Percentiles rank a stretch among this genome's conserved stretches.
Evolutionary conservation across 208 protist species (phyloP).

Genomic region (Wallacemonas rigidus): DNA sequence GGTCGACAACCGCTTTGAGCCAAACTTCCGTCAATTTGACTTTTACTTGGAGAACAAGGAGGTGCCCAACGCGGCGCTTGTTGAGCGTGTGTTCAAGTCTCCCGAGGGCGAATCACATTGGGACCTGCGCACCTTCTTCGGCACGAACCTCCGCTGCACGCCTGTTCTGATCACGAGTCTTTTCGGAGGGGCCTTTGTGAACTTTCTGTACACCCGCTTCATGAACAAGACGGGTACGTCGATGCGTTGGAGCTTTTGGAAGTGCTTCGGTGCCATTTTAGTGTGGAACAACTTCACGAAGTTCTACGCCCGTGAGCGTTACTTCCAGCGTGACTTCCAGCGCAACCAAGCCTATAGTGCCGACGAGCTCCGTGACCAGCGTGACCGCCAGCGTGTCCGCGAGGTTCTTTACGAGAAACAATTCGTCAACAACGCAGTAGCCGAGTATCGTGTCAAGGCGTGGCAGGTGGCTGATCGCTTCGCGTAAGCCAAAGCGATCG

Average conservation of each 20-base stretch:
- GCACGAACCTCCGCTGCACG: slow-evolving; percentile 73
- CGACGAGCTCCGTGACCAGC: slow-evolving; percentile 83
- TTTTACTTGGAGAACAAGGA: slow-evolving; percentile 81
- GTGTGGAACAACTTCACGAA: slow-evolving; percentile 86
- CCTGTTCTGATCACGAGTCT: slow-evolving; percentile 75
- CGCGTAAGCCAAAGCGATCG: slow-evolving; percentile 38
- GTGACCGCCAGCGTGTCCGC: slow-evolving; percentile 81
- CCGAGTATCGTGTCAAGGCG: slow-evolving; percentile 86
- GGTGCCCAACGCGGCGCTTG: slow-evolving; percentile 59
- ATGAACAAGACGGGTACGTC: slow-evolving; percentile 66
- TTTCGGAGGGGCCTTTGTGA: slow-evolving; percentile 69
- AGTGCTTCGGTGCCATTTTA: slow-evolving; percentile 70
- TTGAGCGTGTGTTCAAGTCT: slow-evolving; percentile 77
- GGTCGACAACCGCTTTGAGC: slow-evolving; percentile 73
- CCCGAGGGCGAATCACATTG: slow-evolving; percentile 75
- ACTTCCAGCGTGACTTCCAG: slow-evolving; percentile 89
- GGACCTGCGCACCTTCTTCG: slow-evolving; percentile 63
- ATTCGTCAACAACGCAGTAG: slow-evolving; percentile 85
- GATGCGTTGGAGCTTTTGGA: slow-evolving; percentile 83
- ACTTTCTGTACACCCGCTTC: slow-evolving; percentile 81
- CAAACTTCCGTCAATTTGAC: slow-evolving; percentile 90
- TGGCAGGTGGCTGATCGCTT: slow-evolving; percentile 89
- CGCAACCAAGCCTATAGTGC: slow-evolving; percentile 85
- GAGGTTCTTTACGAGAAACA: slow-evolving; percentile 87
- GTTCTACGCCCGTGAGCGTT: slow-evolving; percentile 81